These are phyloP conservation scores for Lactarius tabidus DNA, from an alignment of 768 basidiomycete species.

Conservation along the genomic window DNA sequence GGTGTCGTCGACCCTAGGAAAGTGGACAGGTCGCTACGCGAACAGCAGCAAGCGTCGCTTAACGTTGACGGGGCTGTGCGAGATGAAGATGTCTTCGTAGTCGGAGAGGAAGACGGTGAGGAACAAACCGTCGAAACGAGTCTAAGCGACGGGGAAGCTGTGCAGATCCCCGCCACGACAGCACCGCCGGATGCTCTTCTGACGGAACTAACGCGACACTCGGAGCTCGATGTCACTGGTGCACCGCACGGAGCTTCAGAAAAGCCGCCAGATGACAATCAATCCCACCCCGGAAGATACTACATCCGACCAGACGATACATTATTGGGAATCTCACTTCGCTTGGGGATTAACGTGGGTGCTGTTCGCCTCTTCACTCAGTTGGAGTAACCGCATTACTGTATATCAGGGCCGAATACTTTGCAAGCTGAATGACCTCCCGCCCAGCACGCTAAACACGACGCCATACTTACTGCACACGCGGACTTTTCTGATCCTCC, in stretches of 20 bases:
- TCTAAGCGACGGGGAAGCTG: constrained; percentile 3
- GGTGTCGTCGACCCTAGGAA: constrained; percentile 34
- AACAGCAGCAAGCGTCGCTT: constrained; percentile 9
- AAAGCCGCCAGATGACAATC: neutral
- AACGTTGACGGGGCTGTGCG: constrained; percentile 53
- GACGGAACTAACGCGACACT: neutral
- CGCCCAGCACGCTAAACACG: constrained; percentile 58
- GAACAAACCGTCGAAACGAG: constrained; percentile 26
- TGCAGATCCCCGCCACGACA: neutral
- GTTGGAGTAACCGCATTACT: neutral
- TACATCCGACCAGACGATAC: constrained; percentile 25
- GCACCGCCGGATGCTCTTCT: neutral
- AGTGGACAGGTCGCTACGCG: constrained; percentile 6
- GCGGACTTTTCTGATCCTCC: constrained; percentile 52
- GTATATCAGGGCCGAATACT: constrained; percentile 49
- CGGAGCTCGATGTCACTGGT: neutral
- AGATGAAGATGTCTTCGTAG: constrained; percentile 60
- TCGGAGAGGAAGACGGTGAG: constrained; percentile 59
- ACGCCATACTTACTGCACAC: constrained; percentile 76
- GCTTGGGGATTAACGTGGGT: constrained; percentile 49
- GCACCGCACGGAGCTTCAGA: neutral
- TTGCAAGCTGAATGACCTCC: constrained; percentile 63
- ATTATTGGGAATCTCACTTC: constrained; percentile 19
- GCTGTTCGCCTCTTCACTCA: neutral
- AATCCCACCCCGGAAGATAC: constrained; percentile 8